phyloP scores from a whole-genome alignment of 2,329 filamentous ascomycete species.

The Diaporthe capsici region DNA sequence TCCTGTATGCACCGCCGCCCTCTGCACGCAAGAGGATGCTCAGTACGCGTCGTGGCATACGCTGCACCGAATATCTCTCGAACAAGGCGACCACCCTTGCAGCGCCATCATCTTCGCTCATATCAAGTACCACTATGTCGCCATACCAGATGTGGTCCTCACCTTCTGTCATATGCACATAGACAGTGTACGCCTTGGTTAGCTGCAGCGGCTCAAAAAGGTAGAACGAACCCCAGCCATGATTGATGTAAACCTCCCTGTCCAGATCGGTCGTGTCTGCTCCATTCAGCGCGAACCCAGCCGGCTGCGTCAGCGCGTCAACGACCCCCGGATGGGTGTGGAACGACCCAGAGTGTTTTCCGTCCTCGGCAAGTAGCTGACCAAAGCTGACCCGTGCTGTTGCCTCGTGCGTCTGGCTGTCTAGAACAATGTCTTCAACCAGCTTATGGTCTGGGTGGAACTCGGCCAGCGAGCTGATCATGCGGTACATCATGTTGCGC shows the following conservation, averaged over 20 bases:
- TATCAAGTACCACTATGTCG: constrained; percentile 68
- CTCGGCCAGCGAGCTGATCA: constrained; percentile 69
- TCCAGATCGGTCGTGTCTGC: constrained; percentile 68
- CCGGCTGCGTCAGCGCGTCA: constrained; percentile 70
- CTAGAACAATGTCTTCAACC: constrained; percentile 70
- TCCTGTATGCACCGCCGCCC: constrained; percentile 3
- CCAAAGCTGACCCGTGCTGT: constrained; percentile 57
- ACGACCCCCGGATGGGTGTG: constrained; percentile 72
- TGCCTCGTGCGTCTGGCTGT: constrained; percentile 59
- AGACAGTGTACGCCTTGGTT: constrained; percentile 65
- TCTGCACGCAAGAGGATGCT: background rate
- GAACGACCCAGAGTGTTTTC: constrained; percentile 58
- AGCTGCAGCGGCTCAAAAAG: constrained; percentile 61
- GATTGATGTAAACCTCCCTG: constrained; percentile 70
- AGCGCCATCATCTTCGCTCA: constrained; percentile 38
- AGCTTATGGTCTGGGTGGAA: constrained; percentile 67
- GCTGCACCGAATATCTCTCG: constrained; percentile 73
- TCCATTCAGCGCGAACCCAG: constrained; percentile 72
- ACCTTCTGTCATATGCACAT: constrained; percentile 70
- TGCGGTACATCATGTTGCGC: constrained; percentile 83
- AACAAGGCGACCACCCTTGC: constrained; percentile 62
- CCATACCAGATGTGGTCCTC: constrained; percentile 66
- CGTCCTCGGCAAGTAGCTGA: constrained; percentile 41
- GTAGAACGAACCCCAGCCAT: constrained; percentile 69
- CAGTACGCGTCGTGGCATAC: background rate